Conservation (phyloP, 164 flowering plant species). For the Aristolochia fimbriata region DNA sequence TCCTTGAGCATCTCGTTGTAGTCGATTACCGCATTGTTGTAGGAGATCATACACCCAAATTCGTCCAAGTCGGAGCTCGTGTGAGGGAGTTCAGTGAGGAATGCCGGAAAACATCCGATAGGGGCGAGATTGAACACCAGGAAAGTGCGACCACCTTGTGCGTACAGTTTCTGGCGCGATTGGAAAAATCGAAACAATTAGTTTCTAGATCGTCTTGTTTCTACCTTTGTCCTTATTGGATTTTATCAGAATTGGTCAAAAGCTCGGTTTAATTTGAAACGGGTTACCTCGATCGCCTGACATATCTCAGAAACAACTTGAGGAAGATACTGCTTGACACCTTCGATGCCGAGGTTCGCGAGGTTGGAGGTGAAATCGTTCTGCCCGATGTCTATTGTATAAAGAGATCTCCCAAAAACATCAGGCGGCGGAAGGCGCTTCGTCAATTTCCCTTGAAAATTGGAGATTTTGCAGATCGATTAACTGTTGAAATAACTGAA, state of each 20-base stretch:
- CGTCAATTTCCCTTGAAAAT: too few relatives aligned
- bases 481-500: too few relatives aligned
- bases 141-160: constrained; percentile 58
- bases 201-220: too few relatives aligned
- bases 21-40: constrained; percentile 66
- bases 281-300: constrained; percentile 50
- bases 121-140: constrained; percentile 73
- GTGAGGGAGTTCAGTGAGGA: constrained; percentile 51
- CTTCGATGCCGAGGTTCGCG: constrained; percentile 36
- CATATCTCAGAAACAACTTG: constrained; percentile 56
- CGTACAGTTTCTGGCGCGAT: constrained; percentile 35
- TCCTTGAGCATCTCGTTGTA: constrained; percentile 58
- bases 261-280: too few relatives aligned
- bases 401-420: constrained; percentile 59
- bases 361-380: constrained; percentile 78
- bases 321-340: constrained; percentile 50
- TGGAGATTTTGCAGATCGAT: too few relatives aligned
- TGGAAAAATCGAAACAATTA: too few relatives aligned
- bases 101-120: constrained; percentile 68
- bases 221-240: too few relatives aligned
- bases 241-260: too few relatives aligned
- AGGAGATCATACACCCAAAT: constrained; percentile 63
- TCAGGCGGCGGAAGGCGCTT: constrained; percentile 39
- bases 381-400: constrained; percentile 85
- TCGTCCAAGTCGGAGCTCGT: constrained; percentile 42